phyloP scores from a whole-genome alignment of 2,329 filamentous ascomycete genomes.

The Paradendryphiella salina region DNA sequence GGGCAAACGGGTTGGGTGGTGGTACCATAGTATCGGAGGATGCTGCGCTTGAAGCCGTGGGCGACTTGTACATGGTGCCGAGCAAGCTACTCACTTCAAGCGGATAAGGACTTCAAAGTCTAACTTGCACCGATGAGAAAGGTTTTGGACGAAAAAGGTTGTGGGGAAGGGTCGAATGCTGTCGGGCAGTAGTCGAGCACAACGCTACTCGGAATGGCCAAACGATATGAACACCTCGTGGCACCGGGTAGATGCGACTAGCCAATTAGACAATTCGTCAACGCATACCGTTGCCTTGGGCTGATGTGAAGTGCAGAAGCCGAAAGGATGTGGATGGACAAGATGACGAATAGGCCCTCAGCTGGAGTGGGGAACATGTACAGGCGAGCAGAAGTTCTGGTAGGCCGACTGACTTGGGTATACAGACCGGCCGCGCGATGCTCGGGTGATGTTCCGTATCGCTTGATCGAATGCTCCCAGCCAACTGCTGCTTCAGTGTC shows the following conservation, averaged over 20 bases:
- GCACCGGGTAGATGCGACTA: conserved; percentile 15
- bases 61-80: conserved; percentile 36
- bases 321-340: conserved; percentile 8
- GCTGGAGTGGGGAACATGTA: conserved; percentile 34
- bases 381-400: conserved; percentile 28
- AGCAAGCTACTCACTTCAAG: conserved; percentile 16
- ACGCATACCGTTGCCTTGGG: conserved; percentile 33
- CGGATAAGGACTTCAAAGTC: neutral
- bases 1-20: conserved; percentile 39
- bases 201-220: conserved; percentile 29
- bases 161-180: conserved; percentile 32
- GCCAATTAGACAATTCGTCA: conserved; percentile 34
- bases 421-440: conserved; percentile 26
- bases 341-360: conserved; percentile 30
- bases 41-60: conserved; percentile 37
- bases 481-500: conserved; percentile 21
- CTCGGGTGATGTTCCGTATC: conserved; percentile 31
- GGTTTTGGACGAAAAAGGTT: conserved; percentile 10
- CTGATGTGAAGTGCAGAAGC: conserved; percentile 15
- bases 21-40: conserved; percentile 43
- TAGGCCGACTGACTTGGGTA: conserved; percentile 26
- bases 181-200: conserved; percentile 46
- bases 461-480: conserved; percentile 28
- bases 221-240: conserved; percentile 30
- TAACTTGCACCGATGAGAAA: conserved; percentile 13